Percentiles rank a stretch among this genome's conserved stretches.
Evolutionary conservation across 768 basidiomycete genomes (phyloP).

Genomic region (Lentinula sp.): DNA sequence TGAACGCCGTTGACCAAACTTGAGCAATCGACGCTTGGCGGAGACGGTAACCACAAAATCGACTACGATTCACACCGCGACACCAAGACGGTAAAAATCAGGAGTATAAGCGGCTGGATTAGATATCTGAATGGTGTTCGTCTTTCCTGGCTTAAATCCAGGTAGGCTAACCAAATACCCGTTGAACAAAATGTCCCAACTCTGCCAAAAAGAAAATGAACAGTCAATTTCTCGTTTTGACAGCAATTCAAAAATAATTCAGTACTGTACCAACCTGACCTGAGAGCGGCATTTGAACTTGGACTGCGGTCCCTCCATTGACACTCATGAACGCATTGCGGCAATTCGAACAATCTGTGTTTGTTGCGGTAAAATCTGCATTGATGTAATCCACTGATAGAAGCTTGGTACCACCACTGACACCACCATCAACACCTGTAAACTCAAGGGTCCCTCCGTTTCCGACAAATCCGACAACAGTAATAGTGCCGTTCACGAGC

Average conservation of each 20-base stretch:
- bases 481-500: constrained; percentile 11
- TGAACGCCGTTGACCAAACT: too few relatives aligned
- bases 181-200: constrained; percentile 36
- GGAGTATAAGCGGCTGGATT: constrained; percentile 36
- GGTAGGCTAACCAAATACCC: constrained; percentile 35
- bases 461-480: constrained; percentile 19
- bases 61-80: constrained; percentile 9
- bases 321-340: constrained; percentile 40
- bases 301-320: constrained; percentile 35
- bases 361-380: constrained; percentile 33
- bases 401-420: constrained; percentile 34
- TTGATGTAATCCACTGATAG: constrained; percentile 43
- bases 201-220: constrained; percentile 19
- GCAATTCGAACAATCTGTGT: constrained; percentile 43
- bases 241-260: neutral
- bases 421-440: constrained; percentile 33
- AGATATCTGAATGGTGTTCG: constrained; percentile 37
- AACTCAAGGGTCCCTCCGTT: constrained; percentile 38
- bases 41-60: too few relatives aligned
- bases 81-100: constrained; percentile 35
- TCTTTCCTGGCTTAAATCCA: constrained; percentile 38
- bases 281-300: constrained; percentile 42
- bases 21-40: neutral
- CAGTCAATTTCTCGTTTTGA: neutral
- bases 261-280: constrained; percentile 28